phyloP scores from a whole-genome alignment of 805 yeast genomes.

The Wickerhamiella dianesei region DNA sequence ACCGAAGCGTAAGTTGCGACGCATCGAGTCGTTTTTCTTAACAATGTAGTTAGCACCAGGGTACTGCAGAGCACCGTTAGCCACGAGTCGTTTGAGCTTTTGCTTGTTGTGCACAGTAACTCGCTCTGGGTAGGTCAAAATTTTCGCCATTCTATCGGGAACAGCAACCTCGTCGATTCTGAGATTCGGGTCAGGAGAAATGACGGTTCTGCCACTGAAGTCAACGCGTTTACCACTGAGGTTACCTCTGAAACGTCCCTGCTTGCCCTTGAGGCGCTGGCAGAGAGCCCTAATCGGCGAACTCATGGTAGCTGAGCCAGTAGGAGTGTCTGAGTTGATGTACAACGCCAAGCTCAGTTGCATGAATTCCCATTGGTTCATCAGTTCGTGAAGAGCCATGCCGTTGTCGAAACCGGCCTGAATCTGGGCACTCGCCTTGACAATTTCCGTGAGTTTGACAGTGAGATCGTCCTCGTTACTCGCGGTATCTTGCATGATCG shows the following conservation, averaged over 20 bases:
- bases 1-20: slow-evolving; percentile 82
- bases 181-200: slow-evolving; percentile 95
- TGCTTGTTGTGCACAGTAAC: slow-evolving; percentile 77
- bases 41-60: slow-evolving; percentile 94
- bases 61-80: slow-evolving; percentile 75
- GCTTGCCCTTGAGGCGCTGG: slow-evolving; percentile 95
- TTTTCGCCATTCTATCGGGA: slow-evolving; percentile 92
- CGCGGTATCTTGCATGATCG: slow-evolving; percentile 86
- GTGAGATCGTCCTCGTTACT: slow-evolving; percentile 96
- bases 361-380: slow-evolving; percentile 98
- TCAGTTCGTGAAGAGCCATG: slow-evolving; percentile 75
- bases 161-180: slow-evolving; percentile 96
- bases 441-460: slow-evolving; percentile 88
- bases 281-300: slow-evolving; percentile 89
- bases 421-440: slow-evolving; percentile 90
- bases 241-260: slow-evolving; percentile 97
- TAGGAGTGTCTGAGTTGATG: slow-evolving; percentile 89
- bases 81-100: slow-evolving; percentile 58
- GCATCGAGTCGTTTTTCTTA: slow-evolving; percentile 55
- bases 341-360: slow-evolving; percentile 95
- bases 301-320: slow-evolving; percentile 33
- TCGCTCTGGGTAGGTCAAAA: slow-evolving; percentile 88
- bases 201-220: slow-evolving; percentile 95
- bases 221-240: slow-evolving; percentile 97
- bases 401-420: slow-evolving; percentile 94